Conservation (phyloP, 805 yeast species). For the Cyberlindnera suaveolens region DNA sequence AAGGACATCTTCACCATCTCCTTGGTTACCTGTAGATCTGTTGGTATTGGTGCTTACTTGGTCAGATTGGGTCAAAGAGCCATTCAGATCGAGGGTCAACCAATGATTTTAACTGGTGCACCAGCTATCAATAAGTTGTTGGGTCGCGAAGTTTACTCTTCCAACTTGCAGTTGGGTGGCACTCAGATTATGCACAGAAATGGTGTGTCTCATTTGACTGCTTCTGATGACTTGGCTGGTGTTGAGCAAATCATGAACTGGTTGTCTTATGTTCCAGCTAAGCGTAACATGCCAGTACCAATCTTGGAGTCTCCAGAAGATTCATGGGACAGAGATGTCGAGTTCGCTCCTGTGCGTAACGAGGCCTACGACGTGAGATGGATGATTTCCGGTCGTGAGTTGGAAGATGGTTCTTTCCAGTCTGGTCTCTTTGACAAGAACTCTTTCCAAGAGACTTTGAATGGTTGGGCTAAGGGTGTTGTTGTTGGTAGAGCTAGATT, state of each 20-base stretch:
- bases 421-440: conserved; percentile 86
- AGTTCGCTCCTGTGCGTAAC: conserved; percentile 63
- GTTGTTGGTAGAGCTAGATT: conserved; percentile 98
- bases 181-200: conserved; percentile 97
- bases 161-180: conserved; percentile 97
- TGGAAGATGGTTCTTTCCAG: conserved; percentile 67
- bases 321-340: conserved; percentile 91
- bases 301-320: conserved; percentile 68
- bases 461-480: conserved; percentile 99
- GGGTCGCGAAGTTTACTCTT: conserved; percentile 95
- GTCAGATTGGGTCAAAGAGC: conserved; percentile 99
- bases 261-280: conserved; percentile 92
- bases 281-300: conserved; percentile 86
- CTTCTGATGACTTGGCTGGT: conserved; percentile 95
- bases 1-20: conserved; percentile 96
- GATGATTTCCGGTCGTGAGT: conserved; percentile 81
- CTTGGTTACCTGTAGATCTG: conserved; percentile 99
- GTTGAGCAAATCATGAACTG: conserved; percentile 91
- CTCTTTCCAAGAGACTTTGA: conserved; percentile 92
- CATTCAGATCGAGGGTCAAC: conserved; percentile 97
- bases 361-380: conserved; percentile 89
- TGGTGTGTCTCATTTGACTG: conserved; percentile 98
- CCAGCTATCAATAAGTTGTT: conserved; percentile 95
- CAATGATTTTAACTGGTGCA: conserved; percentile 97
- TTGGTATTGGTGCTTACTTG: conserved; percentile 98